These are phyloP conservation scores for Aureobasidium subglaciale DNA, from an alignment of 2,329 filamentous ascomycete species.

Conservation along the genomic window DNA sequence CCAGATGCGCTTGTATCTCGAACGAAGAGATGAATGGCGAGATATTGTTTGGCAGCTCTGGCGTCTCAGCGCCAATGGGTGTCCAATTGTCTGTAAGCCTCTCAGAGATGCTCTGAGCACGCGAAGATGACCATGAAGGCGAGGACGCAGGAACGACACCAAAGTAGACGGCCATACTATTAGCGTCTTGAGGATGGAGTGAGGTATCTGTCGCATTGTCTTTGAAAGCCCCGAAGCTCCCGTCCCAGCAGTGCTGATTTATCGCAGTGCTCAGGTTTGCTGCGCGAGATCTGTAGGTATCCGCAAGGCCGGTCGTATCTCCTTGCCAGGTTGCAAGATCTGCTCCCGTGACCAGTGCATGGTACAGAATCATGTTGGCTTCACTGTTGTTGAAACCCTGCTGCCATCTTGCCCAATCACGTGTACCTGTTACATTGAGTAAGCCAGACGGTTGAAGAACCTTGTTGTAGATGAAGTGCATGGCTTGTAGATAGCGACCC, in stretches of 20 bases:
- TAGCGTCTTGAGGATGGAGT: slow-evolving; percentile 40
- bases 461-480: slow-evolving; percentile 41
- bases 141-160: slow-evolving; percentile 17
- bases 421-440: slow-evolving; percentile 42
- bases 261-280: slow-evolving; percentile 22
- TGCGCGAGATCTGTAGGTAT: slow-evolving; percentile 21
- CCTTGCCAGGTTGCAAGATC: slow-evolving; percentile 25
- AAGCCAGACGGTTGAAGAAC: slow-evolving; percentile 39
- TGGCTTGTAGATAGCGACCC: slow-evolving; percentile 42
- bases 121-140: slow-evolving; percentile 18
- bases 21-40: slow-evolving; percentile 53
- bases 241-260: slow-evolving; percentile 25
- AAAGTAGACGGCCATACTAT: slow-evolving; percentile 21
- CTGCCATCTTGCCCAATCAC: slow-evolving; percentile 47
- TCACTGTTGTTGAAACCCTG: slow-evolving; percentile 46
- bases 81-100: slow-evolving; percentile 47
- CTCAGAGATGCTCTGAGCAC: slow-evolving; percentile 15
- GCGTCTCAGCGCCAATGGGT: slow-evolving; percentile 47
- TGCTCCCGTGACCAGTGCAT: slow-evolving; percentile 25
- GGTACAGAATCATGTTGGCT: slow-evolving; percentile 49
- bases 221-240: slow-evolving; percentile 24
- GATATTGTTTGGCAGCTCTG: slow-evolving; percentile 52
- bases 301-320: slow-evolving; percentile 22
- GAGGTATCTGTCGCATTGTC: slow-evolving; percentile 33
- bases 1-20: slow-evolving; percentile 52